These are phyloP conservation scores for Phlebiopsis flavidoalba DNA, from an alignment of 768 basidiomycete genomes.

Conservation along the genomic window DNA sequence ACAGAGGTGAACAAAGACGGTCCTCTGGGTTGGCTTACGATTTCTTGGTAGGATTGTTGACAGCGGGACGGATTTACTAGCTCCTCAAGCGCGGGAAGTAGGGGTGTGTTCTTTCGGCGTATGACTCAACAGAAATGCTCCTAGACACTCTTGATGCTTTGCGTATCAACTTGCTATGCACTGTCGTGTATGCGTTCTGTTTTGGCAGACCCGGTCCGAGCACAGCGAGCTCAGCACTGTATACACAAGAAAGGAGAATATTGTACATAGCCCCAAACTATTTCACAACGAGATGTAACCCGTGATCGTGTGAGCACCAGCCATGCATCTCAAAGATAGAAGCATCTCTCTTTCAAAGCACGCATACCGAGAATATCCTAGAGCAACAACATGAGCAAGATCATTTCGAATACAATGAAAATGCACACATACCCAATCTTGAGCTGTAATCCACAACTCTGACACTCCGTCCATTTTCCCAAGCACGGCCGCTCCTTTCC, in stretches of 20 bases:
- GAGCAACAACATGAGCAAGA: not conserved
- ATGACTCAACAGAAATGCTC: no score
- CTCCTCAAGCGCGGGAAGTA: slow-evolving; percentile 37
- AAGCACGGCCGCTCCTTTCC: slow-evolving; percentile 93
- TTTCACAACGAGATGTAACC: not conserved
- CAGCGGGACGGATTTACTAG: slow-evolving; percentile 15
- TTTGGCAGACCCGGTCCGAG: no score
- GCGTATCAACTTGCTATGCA: no score
- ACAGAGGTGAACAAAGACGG: slow-evolving; percentile 38
- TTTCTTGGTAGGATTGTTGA: no score
- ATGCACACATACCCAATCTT: slow-evolving; percentile 73
- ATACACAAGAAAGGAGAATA: not conserved
- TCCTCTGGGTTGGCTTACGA: no score
- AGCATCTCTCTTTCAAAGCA: slow-evolving; percentile 77
- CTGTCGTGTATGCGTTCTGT: no score
- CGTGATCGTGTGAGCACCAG: not conserved
- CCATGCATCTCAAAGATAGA: slow-evolving; percentile 49
- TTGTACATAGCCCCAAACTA: not conserved
- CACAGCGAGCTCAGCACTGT: no score
- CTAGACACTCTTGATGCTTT: no score
- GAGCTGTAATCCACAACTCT: slow-evolving; percentile 83
- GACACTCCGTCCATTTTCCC: slow-evolving; percentile 87
- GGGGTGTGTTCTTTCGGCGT: no score
- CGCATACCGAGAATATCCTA: slow-evolving; percentile 79
- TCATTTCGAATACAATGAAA: not conserved